Evolutionary conservation across 2,329 filamentous ascomycete genomes (phyloP).

Genomic region (Parascedosporium putredinis): DNA sequence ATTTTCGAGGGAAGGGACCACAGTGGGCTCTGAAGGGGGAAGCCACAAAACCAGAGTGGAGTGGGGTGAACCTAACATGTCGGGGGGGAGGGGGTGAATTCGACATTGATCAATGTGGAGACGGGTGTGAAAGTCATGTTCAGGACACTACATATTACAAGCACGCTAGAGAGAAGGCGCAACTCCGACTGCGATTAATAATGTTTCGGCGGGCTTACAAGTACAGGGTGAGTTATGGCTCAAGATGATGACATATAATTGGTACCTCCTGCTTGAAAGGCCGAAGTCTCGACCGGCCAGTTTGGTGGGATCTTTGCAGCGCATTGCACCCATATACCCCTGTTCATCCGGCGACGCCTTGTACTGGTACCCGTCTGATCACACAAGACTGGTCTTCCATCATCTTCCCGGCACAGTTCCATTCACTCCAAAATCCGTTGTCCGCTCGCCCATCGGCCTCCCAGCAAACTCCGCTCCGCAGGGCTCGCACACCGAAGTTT

Average conservation of each 20-base stretch:
- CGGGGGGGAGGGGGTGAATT: neutral
- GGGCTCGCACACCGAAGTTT: neutral
- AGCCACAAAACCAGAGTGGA: neutral
- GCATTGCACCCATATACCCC: neutral
- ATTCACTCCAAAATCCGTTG: neutral
- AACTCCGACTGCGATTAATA: constrained; percentile 2
- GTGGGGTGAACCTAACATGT: neutral
- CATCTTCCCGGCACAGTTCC: no score
- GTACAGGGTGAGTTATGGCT: neutral
- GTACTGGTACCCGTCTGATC: neutral
- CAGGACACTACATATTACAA: neutral
- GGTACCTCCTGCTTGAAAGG: neutral
- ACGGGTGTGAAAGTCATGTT: neutral
- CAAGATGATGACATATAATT: neutral
- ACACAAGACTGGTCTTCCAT: no score
- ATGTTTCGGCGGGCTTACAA: constrained; percentile 1
- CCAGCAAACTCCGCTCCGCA: neutral
- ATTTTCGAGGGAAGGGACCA: neutral
- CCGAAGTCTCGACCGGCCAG: constrained; percentile 1
- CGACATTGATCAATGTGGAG: neutral
- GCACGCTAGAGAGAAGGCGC: neutral
- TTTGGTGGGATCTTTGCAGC: neutral
- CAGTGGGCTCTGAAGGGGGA: neutral
- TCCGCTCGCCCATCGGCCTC: neutral
- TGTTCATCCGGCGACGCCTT: neutral